A percentile compares a stretch with the other conserved stretches of the same genome.
phyloP scores from a whole-genome alignment of 2,329 filamentous ascomycete genomes.

The Ceratocystis cacaofunesta region DNA sequence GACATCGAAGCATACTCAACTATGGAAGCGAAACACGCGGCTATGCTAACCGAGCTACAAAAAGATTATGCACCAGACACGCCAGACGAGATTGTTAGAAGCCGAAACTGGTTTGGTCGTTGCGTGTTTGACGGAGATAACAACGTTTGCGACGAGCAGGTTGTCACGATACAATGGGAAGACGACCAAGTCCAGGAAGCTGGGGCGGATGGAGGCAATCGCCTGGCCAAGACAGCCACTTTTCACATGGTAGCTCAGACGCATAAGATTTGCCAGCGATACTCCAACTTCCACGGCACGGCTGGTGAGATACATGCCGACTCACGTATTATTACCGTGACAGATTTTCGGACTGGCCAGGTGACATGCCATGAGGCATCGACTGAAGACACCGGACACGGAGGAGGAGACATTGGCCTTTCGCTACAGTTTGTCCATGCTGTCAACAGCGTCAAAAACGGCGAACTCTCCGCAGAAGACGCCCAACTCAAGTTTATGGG shows the following conservation, averaged over 20 bases:
- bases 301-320: constrained; percentile 78
- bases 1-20: constrained; percentile 69
- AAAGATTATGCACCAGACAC: constrained; percentile 35
- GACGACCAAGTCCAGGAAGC: constrained; percentile 36
- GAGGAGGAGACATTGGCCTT: constrained; percentile 39
- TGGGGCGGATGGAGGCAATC: constrained; percentile 24
- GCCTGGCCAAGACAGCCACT: constrained; percentile 66
- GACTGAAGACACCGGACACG: constrained; percentile 26
- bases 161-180: constrained; percentile 77
- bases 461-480: constrained; percentile 46
- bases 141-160: constrained; percentile 83
- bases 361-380: constrained; percentile 27
- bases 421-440: constrained; percentile 71
- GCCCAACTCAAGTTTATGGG: constrained; percentile 67
- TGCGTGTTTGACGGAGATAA: constrained; percentile 92
- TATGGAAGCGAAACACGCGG: constrained; percentile 27
- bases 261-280: constrained; percentile 70
- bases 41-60: constrained; percentile 30
- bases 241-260: constrained; percentile 94
- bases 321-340: constrained; percentile 40
- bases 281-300: constrained; percentile 74
- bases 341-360: constrained; percentile 35
- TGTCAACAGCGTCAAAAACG: constrained; percentile 62
- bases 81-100: constrained; percentile 33
- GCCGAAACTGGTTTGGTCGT: constrained; percentile 69